Percentiles rank a stretch among this genome's conserved stretches.
Evolutionary conservation across 257 asterid genomes (phyloP).

Genomic region (Leonotis leonurus): DNA sequence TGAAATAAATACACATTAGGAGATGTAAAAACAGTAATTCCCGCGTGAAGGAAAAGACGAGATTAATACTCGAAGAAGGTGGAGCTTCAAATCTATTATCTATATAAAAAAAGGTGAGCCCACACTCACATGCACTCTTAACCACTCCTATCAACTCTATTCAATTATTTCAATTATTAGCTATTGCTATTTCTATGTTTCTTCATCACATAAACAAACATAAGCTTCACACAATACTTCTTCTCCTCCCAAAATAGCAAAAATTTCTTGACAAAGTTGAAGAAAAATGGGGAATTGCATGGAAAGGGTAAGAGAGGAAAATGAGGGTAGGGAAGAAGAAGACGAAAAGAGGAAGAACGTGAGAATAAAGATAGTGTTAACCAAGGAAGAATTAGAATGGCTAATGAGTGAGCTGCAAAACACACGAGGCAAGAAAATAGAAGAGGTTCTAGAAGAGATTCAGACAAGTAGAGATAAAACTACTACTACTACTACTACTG

Average conservation of each 20-base stretch:
- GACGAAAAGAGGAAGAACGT: neutral
- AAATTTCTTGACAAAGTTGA: too few relatives aligned
- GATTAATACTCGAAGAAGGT: too few relatives aligned
- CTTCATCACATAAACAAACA: neutral
- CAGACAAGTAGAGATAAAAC: constrained; percentile 49
- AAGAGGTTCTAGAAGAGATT: constrained; percentile 51
- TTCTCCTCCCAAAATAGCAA: too few relatives aligned
- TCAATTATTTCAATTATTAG: constrained; percentile 4
- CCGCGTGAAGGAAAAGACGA: constrained; percentile 17
- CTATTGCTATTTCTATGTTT: too few relatives aligned
- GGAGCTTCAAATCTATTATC: constrained; percentile 10
- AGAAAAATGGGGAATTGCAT: constrained; percentile 89
- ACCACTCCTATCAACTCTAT: constrained; percentile 21
- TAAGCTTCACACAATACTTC: neutral
- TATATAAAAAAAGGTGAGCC: constrained; percentile 19
- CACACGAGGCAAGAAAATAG: constrained; percentile 35
- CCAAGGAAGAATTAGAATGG: constrained; percentile 66
- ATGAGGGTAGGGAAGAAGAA: neutral
- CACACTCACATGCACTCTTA: constrained; percentile 45
- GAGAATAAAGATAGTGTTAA: constrained; percentile 57
- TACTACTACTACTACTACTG: too few relatives aligned
- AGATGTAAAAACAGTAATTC: too few relatives aligned
- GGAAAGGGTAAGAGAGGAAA: constrained; percentile 18
- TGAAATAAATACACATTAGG: too few relatives aligned
- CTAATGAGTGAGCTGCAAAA: constrained; percentile 37